Base-by-base conservation (phyloP, 805 yeast species). In the Sugiyamaella boreocaroliniensis region DNA sequence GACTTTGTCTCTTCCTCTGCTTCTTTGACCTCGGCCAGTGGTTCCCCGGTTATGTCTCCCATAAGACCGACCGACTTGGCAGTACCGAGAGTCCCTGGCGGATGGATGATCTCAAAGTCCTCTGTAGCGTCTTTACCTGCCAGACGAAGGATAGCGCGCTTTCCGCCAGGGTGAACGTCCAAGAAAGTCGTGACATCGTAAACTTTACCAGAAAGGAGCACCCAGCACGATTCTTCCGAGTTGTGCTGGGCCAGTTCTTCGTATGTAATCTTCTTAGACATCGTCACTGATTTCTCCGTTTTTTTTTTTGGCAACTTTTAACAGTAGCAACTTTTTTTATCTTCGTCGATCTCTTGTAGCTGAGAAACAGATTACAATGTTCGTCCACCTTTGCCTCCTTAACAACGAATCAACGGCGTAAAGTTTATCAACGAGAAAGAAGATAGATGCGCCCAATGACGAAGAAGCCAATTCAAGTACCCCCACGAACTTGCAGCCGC, bases 101-200 rank as follows among this genome's bases (percentile, higher is more conserved):
- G 59, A 54, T 58, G 62, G 48, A 58, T 51, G 49, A 55, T 15
- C 18, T 59, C 64, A 42, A 64, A 64, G 19, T 64, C 68, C 18
- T 55, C 52, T 29, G 78, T 70, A 4, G 79, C 83, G 61, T 79
- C 80, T 51, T 69, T 68, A 19, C 82, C 83, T 7, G 80, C 82
- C 57, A 69, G 69, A 34, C 65, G 67, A 50, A 76, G 60, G 40
- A 79, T 70, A 15, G 76, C 71, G 12, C 61, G 57, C 45, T 60
- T 64, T n/a, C 84, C 84, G 19, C 83, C 84, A 1, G 84, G 84
- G 29, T 58, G 62, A 6, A 45, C 18, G 14, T 29, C 37, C 40
- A 57, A 32, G 41, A 58, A 71, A 49, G 61, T 65, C 5, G 73
- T 68, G 15, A 71, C 55, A 45, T 71, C 75, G 50, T 70, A 71